Conservation (phyloP, 208 protist genomes). For the Naegleria gruberi region DNA sequence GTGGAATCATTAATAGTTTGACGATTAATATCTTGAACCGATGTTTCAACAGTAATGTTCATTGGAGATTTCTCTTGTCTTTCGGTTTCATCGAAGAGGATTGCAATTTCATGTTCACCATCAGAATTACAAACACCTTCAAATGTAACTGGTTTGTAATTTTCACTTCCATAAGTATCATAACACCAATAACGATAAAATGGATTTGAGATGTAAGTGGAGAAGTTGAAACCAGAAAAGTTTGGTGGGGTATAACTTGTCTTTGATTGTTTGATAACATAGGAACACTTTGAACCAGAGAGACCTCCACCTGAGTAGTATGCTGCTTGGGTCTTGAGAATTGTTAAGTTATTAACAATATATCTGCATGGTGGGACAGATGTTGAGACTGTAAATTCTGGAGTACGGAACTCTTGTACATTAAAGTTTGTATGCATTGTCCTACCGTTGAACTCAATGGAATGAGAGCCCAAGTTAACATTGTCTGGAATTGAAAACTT, state of each 20-base stretch:
- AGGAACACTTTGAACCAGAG: background rate
- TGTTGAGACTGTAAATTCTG: background rate
- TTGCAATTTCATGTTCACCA: background rate
- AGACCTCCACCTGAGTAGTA: conserved; percentile 15
- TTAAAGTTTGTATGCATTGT: background rate
- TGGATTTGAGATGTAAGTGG: background rate
- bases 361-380: background rate
- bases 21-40: conserved; percentile 9
- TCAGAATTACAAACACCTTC: background rate
- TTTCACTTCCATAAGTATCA: background rate
- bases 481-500: background rate
- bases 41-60: background rate
- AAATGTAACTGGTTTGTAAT: background rate
- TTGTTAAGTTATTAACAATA: background rate
- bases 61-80: background rate
- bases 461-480: background rate
- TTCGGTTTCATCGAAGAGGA: background rate
- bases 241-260: background rate
- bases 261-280: background rate
- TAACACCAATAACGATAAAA: background rate
- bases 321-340: background rate
- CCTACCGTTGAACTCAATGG: background rate
- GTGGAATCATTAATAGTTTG: background rate
- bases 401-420: conserved; percentile 14
- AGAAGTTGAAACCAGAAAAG: background rate